phyloP scores from a whole-genome alignment of 257 asterid species.

The Datura wrightii region DNA sequence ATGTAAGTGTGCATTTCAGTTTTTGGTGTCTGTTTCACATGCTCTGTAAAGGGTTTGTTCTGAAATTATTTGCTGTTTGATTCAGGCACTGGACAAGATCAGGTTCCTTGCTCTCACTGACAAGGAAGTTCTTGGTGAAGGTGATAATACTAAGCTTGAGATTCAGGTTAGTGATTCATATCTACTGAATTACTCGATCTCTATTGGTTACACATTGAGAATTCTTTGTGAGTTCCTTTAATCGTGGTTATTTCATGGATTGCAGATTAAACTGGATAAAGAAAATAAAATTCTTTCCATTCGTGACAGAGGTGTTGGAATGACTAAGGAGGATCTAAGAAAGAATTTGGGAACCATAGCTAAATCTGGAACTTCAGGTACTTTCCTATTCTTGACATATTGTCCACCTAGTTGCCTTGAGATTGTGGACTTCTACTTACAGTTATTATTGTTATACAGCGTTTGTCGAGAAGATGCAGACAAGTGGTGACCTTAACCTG shows the following conservation, averaged over 20 bases:
- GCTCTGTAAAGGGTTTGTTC: neutral
- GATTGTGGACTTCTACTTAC: neutral
- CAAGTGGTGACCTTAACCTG: slow-evolving; percentile 90
- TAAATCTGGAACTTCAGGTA: slow-evolving; percentile 98
- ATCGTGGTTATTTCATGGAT: neutral
- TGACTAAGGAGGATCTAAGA: slow-evolving; percentile 95
- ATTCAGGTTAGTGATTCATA: slow-evolving; percentile 66
- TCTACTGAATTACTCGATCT: neutral
- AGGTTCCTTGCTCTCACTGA: slow-evolving; percentile 90
- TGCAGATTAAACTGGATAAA: slow-evolving; percentile 91
- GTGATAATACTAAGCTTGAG: slow-evolving; percentile 84
- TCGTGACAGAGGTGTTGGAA: slow-evolving; percentile 95
- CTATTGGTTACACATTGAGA: neutral
- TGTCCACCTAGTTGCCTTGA: neutral
- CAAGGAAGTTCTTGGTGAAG: slow-evolving; percentile 93
- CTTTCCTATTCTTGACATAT: neutral
- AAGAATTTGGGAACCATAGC: slow-evolving; percentile 99
- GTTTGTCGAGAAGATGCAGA: slow-evolving; percentile 96
- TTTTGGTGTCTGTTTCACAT: neutral
- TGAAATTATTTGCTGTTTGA: slow-evolving; percentile 7
- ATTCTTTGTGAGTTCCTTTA: neutral
- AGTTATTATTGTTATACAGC: slow-evolving; percentile 53
- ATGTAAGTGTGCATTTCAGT: slow-evolving; percentile 56
- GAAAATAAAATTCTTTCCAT: slow-evolving; percentile 85
- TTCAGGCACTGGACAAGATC: slow-evolving; percentile 92